Evolutionary conservation across 148 eudicot species (phyloP).

Genomic region (Silene uniflora): DNA sequence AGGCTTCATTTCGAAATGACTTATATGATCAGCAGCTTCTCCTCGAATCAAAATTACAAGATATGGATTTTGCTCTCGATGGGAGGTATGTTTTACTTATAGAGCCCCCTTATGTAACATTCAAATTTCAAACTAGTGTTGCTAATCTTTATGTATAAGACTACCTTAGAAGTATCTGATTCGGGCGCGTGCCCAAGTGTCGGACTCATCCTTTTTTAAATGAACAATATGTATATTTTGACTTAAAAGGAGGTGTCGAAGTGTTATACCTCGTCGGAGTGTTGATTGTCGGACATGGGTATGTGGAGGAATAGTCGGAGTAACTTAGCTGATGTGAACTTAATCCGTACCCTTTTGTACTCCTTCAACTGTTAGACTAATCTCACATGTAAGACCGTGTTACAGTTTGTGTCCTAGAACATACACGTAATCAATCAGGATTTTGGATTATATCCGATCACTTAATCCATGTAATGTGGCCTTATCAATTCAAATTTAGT

Average conservation of each 20-base stretch:
- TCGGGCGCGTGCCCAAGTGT: too few relatives aligned
- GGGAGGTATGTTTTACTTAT: constrained; percentile 52
- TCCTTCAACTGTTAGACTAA: too few relatives aligned
- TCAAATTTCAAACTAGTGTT: neutral
- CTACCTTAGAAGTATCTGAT: too few relatives aligned
- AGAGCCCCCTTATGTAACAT: neutral
- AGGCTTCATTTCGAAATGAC: constrained; percentile 70
- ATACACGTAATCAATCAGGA: neutral
- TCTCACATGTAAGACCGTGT: too few relatives aligned
- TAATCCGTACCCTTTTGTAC: too few relatives aligned
- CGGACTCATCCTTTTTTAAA: neutral
- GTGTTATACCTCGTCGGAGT: neutral
- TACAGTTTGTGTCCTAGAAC: neutral
- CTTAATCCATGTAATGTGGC: constrained; percentile 24
- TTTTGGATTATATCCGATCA: neutral
- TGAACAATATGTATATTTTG: constrained; percentile 6
- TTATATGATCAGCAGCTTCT: constrained; percentile 63
- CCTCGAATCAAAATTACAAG: constrained; percentile 85
- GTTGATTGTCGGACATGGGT: too few relatives aligned
- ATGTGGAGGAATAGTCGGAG: too few relatives aligned
- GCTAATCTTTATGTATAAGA: too few relatives aligned
- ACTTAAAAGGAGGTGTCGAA: neutral
- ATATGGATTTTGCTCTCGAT: constrained; percentile 65
- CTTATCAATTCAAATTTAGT: neutral
- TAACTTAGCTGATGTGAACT: too few relatives aligned